Percentiles rank a stretch among this genome's conserved stretches.
These are phyloP conservation scores for Debaryomycetaceae sp. DNA, from an alignment of 1,139 yeast genomes.

Conservation along the genomic window DNA sequence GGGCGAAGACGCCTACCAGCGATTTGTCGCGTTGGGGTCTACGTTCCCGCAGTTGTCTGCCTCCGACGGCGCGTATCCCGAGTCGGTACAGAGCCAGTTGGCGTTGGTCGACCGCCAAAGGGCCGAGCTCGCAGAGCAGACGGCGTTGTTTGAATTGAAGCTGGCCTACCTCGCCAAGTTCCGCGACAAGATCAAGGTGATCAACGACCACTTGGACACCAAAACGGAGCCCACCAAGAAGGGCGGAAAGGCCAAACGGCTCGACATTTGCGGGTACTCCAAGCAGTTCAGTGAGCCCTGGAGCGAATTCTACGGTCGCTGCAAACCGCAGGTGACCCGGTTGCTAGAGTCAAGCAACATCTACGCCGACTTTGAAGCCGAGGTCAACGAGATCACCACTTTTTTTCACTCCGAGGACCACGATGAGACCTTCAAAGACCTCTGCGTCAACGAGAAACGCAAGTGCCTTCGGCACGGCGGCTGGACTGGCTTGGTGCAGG, in stretches of 20 bases:
- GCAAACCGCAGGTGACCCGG: no score
- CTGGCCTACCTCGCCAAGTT: slow-evolving; percentile 22
- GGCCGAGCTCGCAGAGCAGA: slow-evolving; percentile 18
- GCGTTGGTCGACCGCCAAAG: no score
- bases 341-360: slow-evolving; percentile 5
- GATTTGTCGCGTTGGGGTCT: slow-evolving; percentile 23
- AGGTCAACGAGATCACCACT: slow-evolving; percentile 16
- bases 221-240: slow-evolving; percentile 11
- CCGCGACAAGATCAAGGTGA: slow-evolving; percentile 31
- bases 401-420: slow-evolving; percentile 11
- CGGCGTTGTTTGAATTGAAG: slow-evolving; percentile 17
- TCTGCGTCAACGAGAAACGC: slow-evolving; percentile 60
- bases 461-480: slow-evolving; percentile 65
- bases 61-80: slow-evolving; percentile 33
- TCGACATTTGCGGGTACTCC: slow-evolving; percentile 33
- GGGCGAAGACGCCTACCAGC: slow-evolving; percentile 10
- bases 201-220: slow-evolving; percentile 30
- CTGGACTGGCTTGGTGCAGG: slow-evolving; percentile 57
- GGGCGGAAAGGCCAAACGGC: slow-evolving; percentile 20
- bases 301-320: neutral
- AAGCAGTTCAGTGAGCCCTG: slow-evolving; percentile 10
- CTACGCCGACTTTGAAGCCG: slow-evolving; percentile 14
- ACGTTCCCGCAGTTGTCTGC: slow-evolving; percentile 38
- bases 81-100: slow-evolving; percentile 20
- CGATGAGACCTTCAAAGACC: slow-evolving; percentile 16